Percentiles rank a stretch among this genome's conserved stretches.
Conservation (phyloP, 2,329 filamentous ascomycete species). For the Colletotrichum lini region DNA sequence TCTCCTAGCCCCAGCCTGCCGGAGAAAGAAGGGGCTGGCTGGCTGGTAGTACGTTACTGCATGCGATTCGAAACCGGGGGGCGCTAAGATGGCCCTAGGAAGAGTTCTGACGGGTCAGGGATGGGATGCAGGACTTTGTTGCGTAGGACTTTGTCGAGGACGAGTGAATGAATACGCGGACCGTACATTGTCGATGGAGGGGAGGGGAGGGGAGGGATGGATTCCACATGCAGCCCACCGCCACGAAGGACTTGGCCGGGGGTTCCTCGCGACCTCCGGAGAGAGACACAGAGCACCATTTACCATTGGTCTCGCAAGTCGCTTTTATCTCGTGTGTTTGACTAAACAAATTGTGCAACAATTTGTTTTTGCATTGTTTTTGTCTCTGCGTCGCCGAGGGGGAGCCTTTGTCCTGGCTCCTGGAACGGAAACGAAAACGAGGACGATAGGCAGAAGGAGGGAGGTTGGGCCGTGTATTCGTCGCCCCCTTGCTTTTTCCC, state of each 20-base stretch:
- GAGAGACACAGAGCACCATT: neutral
- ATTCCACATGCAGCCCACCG: slow-evolving; percentile 22
- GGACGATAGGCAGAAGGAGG: neutral
- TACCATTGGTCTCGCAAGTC: neutral
- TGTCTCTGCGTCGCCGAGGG: neutral
- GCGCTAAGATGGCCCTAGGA: neutral
- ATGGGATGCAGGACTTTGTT: slow-evolving; percentile 34
- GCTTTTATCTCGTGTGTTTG: neutral
- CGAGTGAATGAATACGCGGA: neutral
- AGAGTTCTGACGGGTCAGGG: slow-evolving; percentile 1
- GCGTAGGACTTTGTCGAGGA: slow-evolving; percentile 31
- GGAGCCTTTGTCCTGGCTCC: slow-evolving; percentile 20
- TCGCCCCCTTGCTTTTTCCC: neutral
- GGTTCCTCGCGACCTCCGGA: too few species aligned
- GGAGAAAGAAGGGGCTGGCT: neutral
- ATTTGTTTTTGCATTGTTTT: too few species aligned
- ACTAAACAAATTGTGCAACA: neutral
- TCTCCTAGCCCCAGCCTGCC: neutral
- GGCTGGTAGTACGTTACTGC: neutral
- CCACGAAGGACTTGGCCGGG: neutral
- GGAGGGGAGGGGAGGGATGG: neutral
- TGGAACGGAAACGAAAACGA: neutral
- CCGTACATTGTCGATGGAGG: slow-evolving; percentile 3
- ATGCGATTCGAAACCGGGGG: slow-evolving; percentile 13
- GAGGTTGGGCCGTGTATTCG: neutral